Base-by-base conservation (phyloP, 441 rosid species). In the Euphorbia celastroides region DNA sequence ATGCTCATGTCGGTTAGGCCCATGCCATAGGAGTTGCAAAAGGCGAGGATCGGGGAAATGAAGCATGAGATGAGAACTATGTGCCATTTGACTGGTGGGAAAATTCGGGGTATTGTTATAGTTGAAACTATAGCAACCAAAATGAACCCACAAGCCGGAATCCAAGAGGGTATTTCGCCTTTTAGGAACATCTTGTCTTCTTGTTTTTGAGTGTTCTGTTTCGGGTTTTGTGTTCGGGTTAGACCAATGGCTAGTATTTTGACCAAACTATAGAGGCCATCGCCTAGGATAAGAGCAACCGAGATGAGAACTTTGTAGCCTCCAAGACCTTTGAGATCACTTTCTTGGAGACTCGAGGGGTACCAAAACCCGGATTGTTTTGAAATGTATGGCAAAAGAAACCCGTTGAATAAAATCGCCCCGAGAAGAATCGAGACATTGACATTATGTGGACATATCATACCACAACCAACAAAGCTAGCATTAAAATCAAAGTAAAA, bases 261-360 rank as follows among this genome's bases (percentile, higher is more conserved):
- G 74, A 85, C 70, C 74, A 92, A 78, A 82, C 88, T 89, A 79
- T 90, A 92, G 44, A 92, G 90, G 69, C 98, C 96, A 36, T 92
- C 93, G 20, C 96, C 96, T 25, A 92, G 97, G 71, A 92, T 89
- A 54, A 92, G 88, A 11, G 96, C 74, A 75, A 82, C 85, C 48
- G 97, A 88, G 25, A 92, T 85, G 77, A 88, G 81, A 69, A 92
- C 90, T 94, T 92, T 92, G 60, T 92, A 92, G 57, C 96, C 98
- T 62, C 88, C 88, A 51, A 92, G 94, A 74, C 98, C 98, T 79
- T 88, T 89, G 60, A 92, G 83, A 81, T 92, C 96, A 56, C 76
- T 85, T 82, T 84, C 74, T 9, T 62, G 86, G 19, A 88, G 88
- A 81, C 77, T 75, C 77, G 90, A 86, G 2, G 93, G 85, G 77